A percentile compares a stretch with the other conserved stretches of the same genome.
Conservation (phyloP, 495 filamentous ascomycete species). For the Hypoxylon rickii region DNA sequence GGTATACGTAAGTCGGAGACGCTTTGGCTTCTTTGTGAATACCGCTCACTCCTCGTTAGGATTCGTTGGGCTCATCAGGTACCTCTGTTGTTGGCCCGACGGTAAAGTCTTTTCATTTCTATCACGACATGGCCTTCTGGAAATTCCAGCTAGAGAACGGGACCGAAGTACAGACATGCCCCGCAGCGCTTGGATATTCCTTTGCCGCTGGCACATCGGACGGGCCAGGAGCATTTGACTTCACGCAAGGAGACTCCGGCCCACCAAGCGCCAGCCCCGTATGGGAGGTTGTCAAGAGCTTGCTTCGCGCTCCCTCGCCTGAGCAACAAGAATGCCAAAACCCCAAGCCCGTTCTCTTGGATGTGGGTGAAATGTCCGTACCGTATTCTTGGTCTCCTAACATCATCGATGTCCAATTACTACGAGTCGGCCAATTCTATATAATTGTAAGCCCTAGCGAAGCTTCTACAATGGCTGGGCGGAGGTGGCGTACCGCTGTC, state of each 20-base stretch:
- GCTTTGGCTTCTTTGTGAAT: background rate
- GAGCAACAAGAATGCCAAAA: conserved; percentile 77
- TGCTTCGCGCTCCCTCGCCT: conserved; percentile 71
- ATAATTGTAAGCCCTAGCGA: conserved; percentile 87
- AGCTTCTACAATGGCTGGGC: conserved; percentile 91
- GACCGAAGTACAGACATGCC: conserved; percentile 75
- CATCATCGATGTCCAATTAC: conserved; percentile 86
- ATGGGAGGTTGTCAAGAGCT: conserved; percentile 76
- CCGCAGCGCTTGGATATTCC: conserved; percentile 87
- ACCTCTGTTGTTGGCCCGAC: conserved; percentile 52
- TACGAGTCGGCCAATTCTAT: conserved; percentile 89
- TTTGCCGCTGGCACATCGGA: conserved; percentile 96
- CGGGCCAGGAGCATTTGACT: conserved; percentile 90
- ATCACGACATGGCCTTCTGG: conserved; percentile 64
- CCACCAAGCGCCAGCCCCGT: conserved; percentile 71
- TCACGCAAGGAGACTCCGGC: conserved; percentile 80
- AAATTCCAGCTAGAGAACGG: conserved; percentile 76
- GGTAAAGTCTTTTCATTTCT: conserved; percentile 69
- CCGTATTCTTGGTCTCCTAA: conserved; percentile 93
- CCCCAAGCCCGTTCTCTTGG: conserved; percentile 86
- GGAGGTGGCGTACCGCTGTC: conserved; percentile 84
- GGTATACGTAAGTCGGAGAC: conserved; percentile 56
- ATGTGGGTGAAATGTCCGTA: conserved; percentile 74
- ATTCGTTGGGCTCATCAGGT: conserved; percentile 47
- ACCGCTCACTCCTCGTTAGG: conserved; percentile 34